These are phyloP conservation scores for Sclerotinia nivalis DNA, from an alignment of 2,329 filamentous ascomycete species.

Conservation along the genomic window DNA sequence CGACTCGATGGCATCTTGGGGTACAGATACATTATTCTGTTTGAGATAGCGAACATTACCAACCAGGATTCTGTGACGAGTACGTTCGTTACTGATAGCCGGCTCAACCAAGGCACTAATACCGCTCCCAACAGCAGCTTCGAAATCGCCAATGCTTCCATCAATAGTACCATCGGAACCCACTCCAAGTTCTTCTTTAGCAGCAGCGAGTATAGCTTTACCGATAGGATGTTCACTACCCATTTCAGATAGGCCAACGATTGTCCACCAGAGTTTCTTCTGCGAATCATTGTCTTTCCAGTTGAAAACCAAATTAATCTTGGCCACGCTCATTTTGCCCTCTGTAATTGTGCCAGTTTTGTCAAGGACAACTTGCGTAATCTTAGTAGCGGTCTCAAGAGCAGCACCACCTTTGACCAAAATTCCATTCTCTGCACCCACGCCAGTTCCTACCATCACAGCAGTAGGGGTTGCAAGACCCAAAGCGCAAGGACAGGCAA, in stretches of 20 bases:
- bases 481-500: conserved; percentile 96
- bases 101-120: conserved; percentile 82
- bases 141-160: conserved; percentile 83
- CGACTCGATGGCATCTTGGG: conserved; percentile 61
- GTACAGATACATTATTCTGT: conserved; percentile 67
- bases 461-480: conserved; percentile 94
- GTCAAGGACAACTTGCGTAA: conserved; percentile 88
- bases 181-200: conserved; percentile 73
- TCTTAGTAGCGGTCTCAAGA: conserved; percentile 84
- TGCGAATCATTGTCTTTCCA: conserved; percentile 72
- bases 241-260: conserved; percentile 93
- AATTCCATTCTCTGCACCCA: conserved; percentile 93
- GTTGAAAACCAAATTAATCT: conserved; percentile 61
- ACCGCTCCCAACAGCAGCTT: conserved; percentile 79
- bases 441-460: conserved; percentile 98
- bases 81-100: conserved; percentile 63
- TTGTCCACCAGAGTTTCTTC: conserved; percentile 86
- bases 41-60: conserved; percentile 80
- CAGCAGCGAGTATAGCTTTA: conserved; percentile 76
- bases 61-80: conserved; percentile 75
- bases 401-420: conserved; percentile 96
- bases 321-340: conserved; percentile 91
- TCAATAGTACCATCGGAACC: conserved; percentile 73
- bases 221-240: conserved; percentile 95
- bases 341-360: conserved; percentile 95